Conservation (phyloP, 2,329 filamentous ascomycete species). For the Arthroderma sp. region DNA sequence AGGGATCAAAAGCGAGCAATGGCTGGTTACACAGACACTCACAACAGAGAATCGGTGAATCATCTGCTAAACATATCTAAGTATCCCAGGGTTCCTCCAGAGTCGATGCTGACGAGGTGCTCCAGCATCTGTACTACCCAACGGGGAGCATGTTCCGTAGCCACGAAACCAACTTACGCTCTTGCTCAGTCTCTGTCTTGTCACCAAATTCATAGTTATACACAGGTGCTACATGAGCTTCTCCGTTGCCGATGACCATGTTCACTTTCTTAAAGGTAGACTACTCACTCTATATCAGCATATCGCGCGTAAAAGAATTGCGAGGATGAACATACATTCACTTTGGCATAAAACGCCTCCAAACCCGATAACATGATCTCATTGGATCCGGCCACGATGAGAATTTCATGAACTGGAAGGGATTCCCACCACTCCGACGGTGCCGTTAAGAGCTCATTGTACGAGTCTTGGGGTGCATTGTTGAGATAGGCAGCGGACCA, state of each 20-base stretch:
- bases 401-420: conserved; percentile 35
- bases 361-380: conserved; percentile 47
- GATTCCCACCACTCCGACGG: conserved; percentile 41
- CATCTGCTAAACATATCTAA: too few species aligned
- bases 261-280: too few species aligned
- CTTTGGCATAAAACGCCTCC: conserved; percentile 34
- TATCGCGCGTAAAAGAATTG: not conserved
- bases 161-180: conserved; percentile 19
- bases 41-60: too few species aligned
- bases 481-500: conserved; percentile 41
- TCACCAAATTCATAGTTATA: conserved; percentile 26
- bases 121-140: too few species aligned
- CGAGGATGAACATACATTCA: conserved; percentile 27
- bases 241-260: conserved; percentile 23
- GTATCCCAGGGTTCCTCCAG: too few species aligned
- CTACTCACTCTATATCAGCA: too few species aligned
- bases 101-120: too few species aligned
- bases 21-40: too few species aligned
- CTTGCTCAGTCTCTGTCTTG: conserved; percentile 15
- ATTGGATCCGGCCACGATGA: conserved; percentile 42
- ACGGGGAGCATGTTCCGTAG: too few species aligned
- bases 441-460: conserved; percentile 40
- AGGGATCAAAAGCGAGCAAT: too few species aligned
- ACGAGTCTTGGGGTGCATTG: conserved; percentile 30
- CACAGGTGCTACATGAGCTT: conserved; percentile 31